phyloP scores from a whole-genome alignment of 176 grass and related monocot genomes.

The Cenchrus purpureus region DNA sequence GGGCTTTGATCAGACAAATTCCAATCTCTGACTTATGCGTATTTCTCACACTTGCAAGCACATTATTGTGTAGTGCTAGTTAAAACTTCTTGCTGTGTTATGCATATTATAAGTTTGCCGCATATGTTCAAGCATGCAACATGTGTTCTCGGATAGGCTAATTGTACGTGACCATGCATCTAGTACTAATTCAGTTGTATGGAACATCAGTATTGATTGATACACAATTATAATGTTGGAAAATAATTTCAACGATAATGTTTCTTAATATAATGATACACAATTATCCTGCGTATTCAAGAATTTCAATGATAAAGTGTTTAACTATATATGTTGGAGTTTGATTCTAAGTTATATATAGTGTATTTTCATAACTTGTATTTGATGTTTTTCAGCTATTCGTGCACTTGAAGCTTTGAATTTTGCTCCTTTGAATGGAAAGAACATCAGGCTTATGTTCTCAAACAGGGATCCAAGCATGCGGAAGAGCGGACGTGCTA shows the following conservation, averaged over 20 bases:
- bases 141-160: background rate
- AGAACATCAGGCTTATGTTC: constrained; percentile 54
- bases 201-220: background rate
- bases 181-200: background rate
- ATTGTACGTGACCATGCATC: background rate
- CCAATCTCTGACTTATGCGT: background rate
- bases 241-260: background rate
- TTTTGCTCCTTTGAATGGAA: constrained; percentile 43
- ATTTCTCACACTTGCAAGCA: background rate
- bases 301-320: no score
- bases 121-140: background rate
- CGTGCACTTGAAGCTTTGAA: constrained; percentile 52
- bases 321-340: background rate
- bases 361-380: background rate
- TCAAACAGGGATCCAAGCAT: constrained; percentile 49
- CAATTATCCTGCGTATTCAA: no score
- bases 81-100: background rate
- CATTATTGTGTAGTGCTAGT: background rate
- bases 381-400: constrained; percentile 34
- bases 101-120: no score
- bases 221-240: background rate
- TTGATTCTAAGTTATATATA: background rate
- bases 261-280: no score
- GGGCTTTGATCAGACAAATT: background rate
- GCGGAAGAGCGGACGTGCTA: constrained; percentile 43